These are phyloP conservation scores for Antarctomyces pellizariae DNA, from an alignment of 495 filamentous ascomycete genomes.

Conservation along the genomic window DNA sequence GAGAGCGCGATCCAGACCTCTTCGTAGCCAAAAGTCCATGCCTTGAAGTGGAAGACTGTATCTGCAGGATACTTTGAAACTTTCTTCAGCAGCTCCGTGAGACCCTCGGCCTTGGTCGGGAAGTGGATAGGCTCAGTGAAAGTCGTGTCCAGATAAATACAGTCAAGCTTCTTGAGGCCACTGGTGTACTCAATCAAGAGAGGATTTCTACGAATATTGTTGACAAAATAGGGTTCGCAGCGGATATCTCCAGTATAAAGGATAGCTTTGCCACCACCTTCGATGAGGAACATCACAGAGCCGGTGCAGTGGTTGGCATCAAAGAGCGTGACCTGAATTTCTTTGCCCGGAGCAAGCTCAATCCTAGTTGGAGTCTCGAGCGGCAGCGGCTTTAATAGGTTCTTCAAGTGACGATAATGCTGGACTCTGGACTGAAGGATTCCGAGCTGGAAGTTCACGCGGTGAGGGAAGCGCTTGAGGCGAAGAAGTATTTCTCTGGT, in stretches of 20 bases:
- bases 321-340: conserved; percentile 60
- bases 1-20: conserved; percentile 78
- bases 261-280: conserved; percentile 48
- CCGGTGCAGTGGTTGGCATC: conserved; percentile 88
- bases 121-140: conserved; percentile 28
- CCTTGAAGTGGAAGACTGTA: conserved; percentile 62
- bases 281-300: conserved; percentile 82
- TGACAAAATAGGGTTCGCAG: conserved; percentile 35
- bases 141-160: conserved; percentile 74
- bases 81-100: conserved; percentile 49
- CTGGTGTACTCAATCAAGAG: conserved; percentile 50
- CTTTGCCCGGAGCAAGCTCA: conserved; percentile 41
- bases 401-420: conserved; percentile 52
- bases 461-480: conserved; percentile 53
- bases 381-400: conserved; percentile 59
- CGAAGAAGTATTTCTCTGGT: conserved; percentile 58
- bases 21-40: conserved; percentile 89
- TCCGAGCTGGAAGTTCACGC: conserved; percentile 57
- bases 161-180: conserved; percentile 42
- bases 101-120: conserved; percentile 42
- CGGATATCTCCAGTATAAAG: conserved; percentile 89
- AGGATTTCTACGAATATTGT: conserved; percentile 39
- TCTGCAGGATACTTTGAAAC: conserved; percentile 43
- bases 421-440: conserved; percentile 46
- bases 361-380: conserved; percentile 60